These are phyloP conservation scores for Rhodocollybia butyracea DNA, from an alignment of 768 basidiomycete species.

Conservation along the genomic window DNA sequence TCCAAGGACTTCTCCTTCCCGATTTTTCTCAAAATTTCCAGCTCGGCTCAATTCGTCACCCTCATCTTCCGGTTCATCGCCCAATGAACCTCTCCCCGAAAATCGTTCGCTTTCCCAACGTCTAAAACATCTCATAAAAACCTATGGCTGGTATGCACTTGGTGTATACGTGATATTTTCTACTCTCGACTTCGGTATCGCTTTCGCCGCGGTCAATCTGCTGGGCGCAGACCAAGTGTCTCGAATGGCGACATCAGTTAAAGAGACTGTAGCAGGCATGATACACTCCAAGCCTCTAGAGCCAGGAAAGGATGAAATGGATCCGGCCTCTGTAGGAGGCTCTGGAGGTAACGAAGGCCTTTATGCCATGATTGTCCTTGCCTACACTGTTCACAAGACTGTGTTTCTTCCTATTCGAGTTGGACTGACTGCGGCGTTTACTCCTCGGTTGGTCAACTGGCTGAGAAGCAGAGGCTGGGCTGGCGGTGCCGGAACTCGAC, in stretches of 20 bases:
- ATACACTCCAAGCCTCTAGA: constrained; percentile 56
- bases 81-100: constrained; percentile 30
- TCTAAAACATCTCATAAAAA: constrained; percentile 79
- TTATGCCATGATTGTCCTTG: constrained; percentile 89
- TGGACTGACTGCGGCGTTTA: constrained; percentile 83
- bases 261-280: constrained; percentile 41
- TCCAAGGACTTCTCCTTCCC: constrained; percentile 31
- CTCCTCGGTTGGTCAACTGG: constrained; percentile 86
- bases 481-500: constrained; percentile 62
- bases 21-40: constrained; percentile 47
- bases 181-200: constrained; percentile 77
- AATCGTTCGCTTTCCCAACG: constrained; percentile 62
- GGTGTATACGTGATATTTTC: constrained; percentile 81
- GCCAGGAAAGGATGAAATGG: constrained; percentile 64
- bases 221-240: constrained; percentile 91
- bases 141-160: constrained; percentile 95
- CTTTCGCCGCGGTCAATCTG: constrained; percentile 80
- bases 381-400: constrained; percentile 96
- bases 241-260: constrained; percentile 55
- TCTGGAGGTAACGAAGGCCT: constrained; percentile 63
- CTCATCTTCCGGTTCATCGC: constrained; percentile 25
- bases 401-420: constrained; percentile 85
- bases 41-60: constrained; percentile 43
- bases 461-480: constrained; percentile 80
- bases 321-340: constrained; percentile 30